phyloP scores from a whole-genome alignment of 345 rosid genomes.

The Odontarrhena argentea region DNA sequence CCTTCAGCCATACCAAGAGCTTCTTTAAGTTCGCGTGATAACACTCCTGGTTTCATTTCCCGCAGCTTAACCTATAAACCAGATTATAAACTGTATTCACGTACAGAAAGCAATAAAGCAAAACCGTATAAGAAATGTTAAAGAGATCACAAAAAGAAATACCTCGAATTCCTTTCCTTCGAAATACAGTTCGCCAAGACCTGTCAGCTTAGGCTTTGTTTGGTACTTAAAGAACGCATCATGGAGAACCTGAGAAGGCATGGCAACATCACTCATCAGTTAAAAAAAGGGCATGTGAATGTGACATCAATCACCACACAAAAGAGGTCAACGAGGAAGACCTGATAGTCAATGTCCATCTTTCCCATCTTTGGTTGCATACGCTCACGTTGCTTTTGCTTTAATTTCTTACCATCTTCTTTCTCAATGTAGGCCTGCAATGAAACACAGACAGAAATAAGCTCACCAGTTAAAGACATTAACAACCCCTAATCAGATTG shows the following conservation, averaged over 20 bases:
- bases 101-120: background rate
- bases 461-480: constrained; percentile 3
- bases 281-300: background rate
- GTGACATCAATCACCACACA: constrained; percentile 6
- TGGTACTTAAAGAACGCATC: constrained; percentile 99
- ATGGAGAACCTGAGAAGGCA: constrained; percentile 79
- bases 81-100: constrained; percentile 21
- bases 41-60: constrained; percentile 93
- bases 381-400: constrained; percentile 98
- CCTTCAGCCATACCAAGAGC: constrained; percentile 99
- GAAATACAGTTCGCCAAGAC: constrained; percentile 88
- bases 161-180: constrained; percentile 99
- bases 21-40: constrained; percentile 88
- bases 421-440: constrained; percentile 98
- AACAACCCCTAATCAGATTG: constrained; percentile 6
- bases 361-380: constrained; percentile 99
- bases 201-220: constrained; percentile 93
- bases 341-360: constrained; percentile 99
- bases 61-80: constrained; percentile 77
- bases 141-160: constrained; percentile 10
- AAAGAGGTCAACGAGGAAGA: constrained; percentile 33
- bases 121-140: background rate
- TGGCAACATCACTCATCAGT: constrained; percentile 14
- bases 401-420: constrained; percentile 95
- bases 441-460: constrained; percentile 24